These are phyloP conservation scores for Lentinula guzmanii DNA, from an alignment of 768 basidiomycete genomes.

Conservation along the genomic window DNA sequence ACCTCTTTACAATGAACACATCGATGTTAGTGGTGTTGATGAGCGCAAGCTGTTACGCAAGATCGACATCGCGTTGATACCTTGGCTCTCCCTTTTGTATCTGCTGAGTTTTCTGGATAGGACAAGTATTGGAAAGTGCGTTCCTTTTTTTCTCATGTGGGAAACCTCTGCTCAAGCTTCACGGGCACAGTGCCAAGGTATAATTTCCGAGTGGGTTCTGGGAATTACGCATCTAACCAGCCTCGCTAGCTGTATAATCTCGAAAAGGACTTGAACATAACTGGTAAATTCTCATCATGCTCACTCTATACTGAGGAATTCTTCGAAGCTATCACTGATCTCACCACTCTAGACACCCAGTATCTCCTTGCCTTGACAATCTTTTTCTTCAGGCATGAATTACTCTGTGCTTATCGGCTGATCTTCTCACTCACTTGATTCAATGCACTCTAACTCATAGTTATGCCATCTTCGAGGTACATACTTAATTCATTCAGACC, in stretches of 20 bases:
- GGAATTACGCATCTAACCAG: neutral
- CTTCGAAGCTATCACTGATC: conserved; percentile 15
- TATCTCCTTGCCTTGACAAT: conserved; percentile 62
- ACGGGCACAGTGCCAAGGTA: conserved; percentile 37
- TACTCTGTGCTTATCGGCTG: neutral
- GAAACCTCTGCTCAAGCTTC: conserved; percentile 18
- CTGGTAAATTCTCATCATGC: neutral
- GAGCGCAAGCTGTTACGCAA: conserved; percentile 68
- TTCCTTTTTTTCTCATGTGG: conserved; percentile 12
- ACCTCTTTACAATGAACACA: conserved; percentile 36
- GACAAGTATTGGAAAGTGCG: conserved; percentile 44
- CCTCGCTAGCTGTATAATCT: conserved; percentile 54
- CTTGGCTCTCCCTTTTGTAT: conserved; percentile 73
- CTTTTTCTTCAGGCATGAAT: conserved; percentile 39
- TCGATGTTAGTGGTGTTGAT: conserved; percentile 58
- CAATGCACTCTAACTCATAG: conserved; percentile 25
- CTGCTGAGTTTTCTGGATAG: conserved; percentile 66
- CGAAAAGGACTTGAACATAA: conserved; percentile 37
- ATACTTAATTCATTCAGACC: neutral
- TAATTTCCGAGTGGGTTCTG: neutral
- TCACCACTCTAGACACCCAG: conserved; percentile 47
- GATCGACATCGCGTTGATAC: conserved; percentile 59
- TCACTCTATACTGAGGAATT: neutral
- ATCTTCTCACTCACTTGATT: conserved; percentile 9
- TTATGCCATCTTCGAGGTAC: conserved; percentile 71